A percentile compares a stretch with the other conserved stretches of the same genome.
These are phyloP conservation scores for Jaltomata sinuosa DNA, from an alignment of 257 asterid genomes.

Conservation along the genomic window DNA sequence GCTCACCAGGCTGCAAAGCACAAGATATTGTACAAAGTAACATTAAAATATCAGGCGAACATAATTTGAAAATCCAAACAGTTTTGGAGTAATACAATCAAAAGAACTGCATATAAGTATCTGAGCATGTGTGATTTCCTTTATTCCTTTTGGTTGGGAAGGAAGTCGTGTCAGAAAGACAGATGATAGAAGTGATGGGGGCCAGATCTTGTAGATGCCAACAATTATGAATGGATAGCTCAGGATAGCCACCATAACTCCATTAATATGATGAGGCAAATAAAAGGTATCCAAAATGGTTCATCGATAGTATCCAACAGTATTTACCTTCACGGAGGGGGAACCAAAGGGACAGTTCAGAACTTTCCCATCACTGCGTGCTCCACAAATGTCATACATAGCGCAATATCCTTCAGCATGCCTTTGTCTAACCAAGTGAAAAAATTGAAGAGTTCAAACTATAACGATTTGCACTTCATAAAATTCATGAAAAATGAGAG, in stretches of 20 bases:
- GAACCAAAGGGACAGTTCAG: conserved; percentile 78
- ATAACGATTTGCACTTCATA: background rate
- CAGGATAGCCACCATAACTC: background rate
- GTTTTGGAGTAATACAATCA: background rate
- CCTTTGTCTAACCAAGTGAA: conserved; percentile 28
- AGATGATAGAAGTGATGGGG: background rate
- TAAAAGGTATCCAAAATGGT: background rate
- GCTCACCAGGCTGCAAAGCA: conserved; percentile 57
- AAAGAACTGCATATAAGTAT: background rate
- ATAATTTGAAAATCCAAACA: background rate
- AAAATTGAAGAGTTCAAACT: background rate
- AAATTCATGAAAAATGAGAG: background rate
- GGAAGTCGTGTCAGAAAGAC: background rate
- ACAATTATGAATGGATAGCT: background rate
- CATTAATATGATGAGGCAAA: background rate
- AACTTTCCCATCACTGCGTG: conserved; percentile 75
- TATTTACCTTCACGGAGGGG: conserved; percentile 63
- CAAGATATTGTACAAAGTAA: background rate
- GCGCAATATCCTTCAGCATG: conserved; percentile 79
- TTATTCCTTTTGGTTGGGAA: background rate
- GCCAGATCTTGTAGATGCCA: background rate
- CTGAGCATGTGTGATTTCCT: background rate
- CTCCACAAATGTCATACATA: conserved; percentile 89
- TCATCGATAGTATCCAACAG: background rate
- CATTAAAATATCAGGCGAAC: background rate